Evolutionary conservation across 2,329 filamentous ascomycete genomes (phyloP).

Genomic region (Aspergillus glaucus): DNA sequence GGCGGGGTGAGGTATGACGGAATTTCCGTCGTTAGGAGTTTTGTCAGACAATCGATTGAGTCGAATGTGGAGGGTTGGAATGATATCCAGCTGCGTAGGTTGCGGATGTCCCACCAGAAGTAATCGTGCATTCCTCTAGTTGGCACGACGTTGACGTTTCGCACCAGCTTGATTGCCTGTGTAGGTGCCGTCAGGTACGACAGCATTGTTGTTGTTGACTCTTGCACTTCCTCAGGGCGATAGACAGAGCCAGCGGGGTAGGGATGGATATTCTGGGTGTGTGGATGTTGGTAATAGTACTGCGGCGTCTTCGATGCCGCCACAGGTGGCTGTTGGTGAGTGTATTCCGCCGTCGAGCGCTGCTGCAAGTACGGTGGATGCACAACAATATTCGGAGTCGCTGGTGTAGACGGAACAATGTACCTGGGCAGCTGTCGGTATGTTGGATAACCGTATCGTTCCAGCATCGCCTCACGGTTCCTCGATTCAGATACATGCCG

Average conservation of each 20-base stretch:
- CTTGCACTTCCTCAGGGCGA: conserved; percentile 19
- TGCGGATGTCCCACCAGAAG: conserved; percentile 95
- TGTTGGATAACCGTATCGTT: conserved; percentile 73
- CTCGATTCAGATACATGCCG: conserved; percentile 62
- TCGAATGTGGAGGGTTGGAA: conserved; percentile 71
- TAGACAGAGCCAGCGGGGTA: conserved; percentile 20
- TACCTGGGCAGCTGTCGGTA: conserved; percentile 68
- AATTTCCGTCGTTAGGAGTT: conserved; percentile 66
- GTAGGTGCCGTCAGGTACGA: conserved; percentile 73
- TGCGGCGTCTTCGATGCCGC: conserved; percentile 23
- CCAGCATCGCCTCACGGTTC: conserved; percentile 60
- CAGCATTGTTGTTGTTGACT: conserved; percentile 60
- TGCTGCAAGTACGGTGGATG: conserved; percentile 31
- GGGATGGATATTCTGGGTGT: neutral
- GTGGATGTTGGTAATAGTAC: conserved; percentile 23
- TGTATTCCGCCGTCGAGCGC: conserved; percentile 40
- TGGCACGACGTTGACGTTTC: conserved; percentile 64
- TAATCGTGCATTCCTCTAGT: conserved; percentile 65
- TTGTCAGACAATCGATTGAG: conserved; percentile 63
- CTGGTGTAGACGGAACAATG: conserved; percentile 37
- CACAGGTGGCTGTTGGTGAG: conserved; percentile 14
- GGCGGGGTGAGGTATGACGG: conserved; percentile 34
- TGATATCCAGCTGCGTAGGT: conserved; percentile 72
- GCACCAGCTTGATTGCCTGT: conserved; percentile 74
- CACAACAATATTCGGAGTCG: conserved; percentile 33